Evolutionary conservation across 1,284 basidiomycete genomes (phyloP), one percentile per base, ranked within the genome.

Genomic region (Ceratorhiza oryzae-sativae): DNA sequence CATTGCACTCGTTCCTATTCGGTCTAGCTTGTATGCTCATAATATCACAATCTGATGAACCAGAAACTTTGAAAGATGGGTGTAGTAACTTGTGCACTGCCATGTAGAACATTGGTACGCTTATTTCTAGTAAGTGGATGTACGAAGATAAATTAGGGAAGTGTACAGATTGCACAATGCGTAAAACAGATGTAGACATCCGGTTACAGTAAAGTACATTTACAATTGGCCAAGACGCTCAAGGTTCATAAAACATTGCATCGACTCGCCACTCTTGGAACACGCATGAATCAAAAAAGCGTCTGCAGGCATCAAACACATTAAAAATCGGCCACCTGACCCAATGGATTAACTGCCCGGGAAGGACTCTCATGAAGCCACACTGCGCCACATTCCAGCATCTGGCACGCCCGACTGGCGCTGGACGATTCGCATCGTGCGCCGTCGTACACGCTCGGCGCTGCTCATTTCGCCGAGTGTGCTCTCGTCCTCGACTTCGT

Each of bases 191-290:
- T 67, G 34, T 34, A 34, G 39, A 36, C 36, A 55, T 55, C 63
- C 63, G 63, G 63, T 67, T 67, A 67, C 63, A 67, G 48, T 67
- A 67, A 36, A 55, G 48, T 67, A 67, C 63, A 67, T 65, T 67
- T 67, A 67, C 63, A 67, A 67, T 51, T 12, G 51, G 25, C 42
- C 48, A 42, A 55, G 30, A 55, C 51, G 49, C 63, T 56, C 48
- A 67, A 67, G 63, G 63, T 67, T 67, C 51, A n/a, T 25, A 51
- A 48, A 67, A 42, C 51, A 67, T 67, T 55, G 63, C 63, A 55
- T 42, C 63, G 34, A 67, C 63, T 42, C n/a, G 48, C 49, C 48
- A 49, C 2, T 18, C 18, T 13, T 49, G 32, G 39, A 67, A 53
- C 20, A 65, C 34, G 23, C 61, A 51, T 39, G 41, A 51, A 51